phyloP scores from a whole-genome alignment of 1,284 basidiomycete species.

The Laetiporus sulphureus region DNA sequence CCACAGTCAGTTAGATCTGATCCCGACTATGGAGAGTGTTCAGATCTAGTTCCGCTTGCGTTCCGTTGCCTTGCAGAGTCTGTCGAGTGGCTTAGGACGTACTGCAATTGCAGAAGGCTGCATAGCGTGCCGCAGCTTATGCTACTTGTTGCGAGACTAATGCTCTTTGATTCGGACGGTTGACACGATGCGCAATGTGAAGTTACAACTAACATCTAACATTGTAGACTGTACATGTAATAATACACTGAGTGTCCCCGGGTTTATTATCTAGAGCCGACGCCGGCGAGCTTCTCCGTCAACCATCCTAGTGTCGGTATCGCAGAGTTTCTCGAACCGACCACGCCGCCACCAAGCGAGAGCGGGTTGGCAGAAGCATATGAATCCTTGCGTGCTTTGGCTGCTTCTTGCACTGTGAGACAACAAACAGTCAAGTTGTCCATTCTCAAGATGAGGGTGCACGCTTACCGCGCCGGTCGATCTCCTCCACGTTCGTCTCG shows the following conservation, averaged over 20 bases:
- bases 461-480: slow-evolving; percentile 64
- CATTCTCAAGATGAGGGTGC: slow-evolving; percentile 4
- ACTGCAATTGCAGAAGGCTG: too few species aligned
- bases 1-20: not conserved
- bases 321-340: slow-evolving; percentile 52
- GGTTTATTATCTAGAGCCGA: slow-evolving; percentile 38
- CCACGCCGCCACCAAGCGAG: slow-evolving; percentile 56
- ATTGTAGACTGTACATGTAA: too few species aligned
- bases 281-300: slow-evolving; percentile 64
- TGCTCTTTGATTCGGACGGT: too few species aligned
- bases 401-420: slow-evolving; percentile 54
- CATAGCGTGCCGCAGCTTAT: too few species aligned
- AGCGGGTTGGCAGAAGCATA: slow-evolving; percentile 73
- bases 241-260: not conserved
- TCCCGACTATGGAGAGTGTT: too few species aligned
- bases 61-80: too few species aligned
- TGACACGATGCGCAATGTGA: too few species aligned
- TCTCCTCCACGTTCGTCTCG: slow-evolving; percentile 97
- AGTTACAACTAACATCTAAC: too few species aligned
- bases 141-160: too few species aligned
- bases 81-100: too few species aligned
- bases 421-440: slow-evolving; percentile 1
- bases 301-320: slow-evolving; percentile 74
- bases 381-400: slow-evolving; percentile 67
- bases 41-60: too few species aligned